Conservation (phyloP, 192 early-diverging fungal species). For the Coemansia sp. region DNA sequence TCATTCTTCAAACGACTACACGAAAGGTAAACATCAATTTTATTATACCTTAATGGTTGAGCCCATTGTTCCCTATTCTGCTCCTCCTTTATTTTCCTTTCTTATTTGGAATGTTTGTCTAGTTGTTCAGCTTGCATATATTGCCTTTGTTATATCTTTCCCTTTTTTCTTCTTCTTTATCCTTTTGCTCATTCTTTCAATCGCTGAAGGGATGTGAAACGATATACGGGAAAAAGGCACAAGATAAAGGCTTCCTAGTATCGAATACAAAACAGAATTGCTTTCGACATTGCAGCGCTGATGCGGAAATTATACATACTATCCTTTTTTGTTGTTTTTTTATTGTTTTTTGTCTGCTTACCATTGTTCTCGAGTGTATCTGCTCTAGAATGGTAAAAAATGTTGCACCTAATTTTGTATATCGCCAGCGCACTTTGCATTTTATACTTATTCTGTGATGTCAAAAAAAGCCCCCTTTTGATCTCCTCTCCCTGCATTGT, state of each 20-base stretch:
- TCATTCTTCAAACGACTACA: not conserved
- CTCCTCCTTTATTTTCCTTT: not conserved
- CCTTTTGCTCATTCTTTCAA: no score
- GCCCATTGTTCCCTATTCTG: not conserved
- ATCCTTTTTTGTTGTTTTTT: no score
- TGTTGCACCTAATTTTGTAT: no score
- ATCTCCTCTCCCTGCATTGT: no score
- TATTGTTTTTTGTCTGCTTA: no score
- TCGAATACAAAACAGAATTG: not conserved
- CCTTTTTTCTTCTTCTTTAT: not conserved
- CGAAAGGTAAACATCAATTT: constrained; percentile 1
- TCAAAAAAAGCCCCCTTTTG: no score
- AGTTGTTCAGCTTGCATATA: constrained; percentile 1
- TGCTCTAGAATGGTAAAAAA: no score
- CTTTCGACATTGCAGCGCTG: not conserved
- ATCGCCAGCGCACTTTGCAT: no score
- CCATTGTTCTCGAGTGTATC: no score
- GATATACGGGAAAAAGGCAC: not conserved
- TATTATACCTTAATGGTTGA: not conserved
- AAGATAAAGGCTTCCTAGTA: not conserved
- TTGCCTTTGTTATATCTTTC: not conserved
- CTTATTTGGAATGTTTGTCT: not conserved
- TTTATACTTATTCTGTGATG: no score
- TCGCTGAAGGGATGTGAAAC: no score
- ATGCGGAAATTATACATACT: no score